Base-by-base conservation (phyloP, 1,139 yeast genomes). In the Taphrina sp. region DNA sequence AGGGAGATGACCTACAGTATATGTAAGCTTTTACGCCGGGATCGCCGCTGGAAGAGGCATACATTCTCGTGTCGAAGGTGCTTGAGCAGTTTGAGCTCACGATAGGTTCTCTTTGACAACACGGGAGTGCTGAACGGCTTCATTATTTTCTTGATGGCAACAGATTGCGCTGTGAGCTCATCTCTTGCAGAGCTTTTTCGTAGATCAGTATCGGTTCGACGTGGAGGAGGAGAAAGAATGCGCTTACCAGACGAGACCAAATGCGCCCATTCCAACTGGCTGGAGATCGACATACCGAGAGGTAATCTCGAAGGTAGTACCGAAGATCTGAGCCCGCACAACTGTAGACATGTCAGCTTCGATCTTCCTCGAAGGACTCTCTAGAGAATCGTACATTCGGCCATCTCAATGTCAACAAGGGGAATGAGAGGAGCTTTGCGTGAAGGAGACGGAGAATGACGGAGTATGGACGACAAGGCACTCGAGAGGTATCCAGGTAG, bases 221-320 rank as follows among this genome's bases (percentile, higher is more conserved):
- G n/a, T n/a, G n/a, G n/a, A n/a, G n/a, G n/a, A n/a, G n/a, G n/a
- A n/a, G n/a, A n/a, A n/a, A 3, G 19, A 19, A 4, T 22, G 23
- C 24, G 58, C 68, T 23, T 64, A 66, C 69, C 99, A 92, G 45
- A 92, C 99, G 36, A 92, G 79, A 5, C 98, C 98, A 68, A 92
- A 92, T 8, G 98, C 98, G 33, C 98, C 98, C 98, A 92, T 92
- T 1, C 98, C 98, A 51, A 92, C 96, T 2, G 98, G 98, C 66
- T 89, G 92, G 61, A 92, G 77, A 67, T 92, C 96, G 19, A 89
- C 81, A 17, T 63, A 65, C 61, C 74, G 65, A 61, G 72, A 84
- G 53, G 98, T 92, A 64, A 92, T 89, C 72, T 92, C 98, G 69
- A 92, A 89, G 46, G 87, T 89, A 2, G 96, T 88, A 52, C 96